Percentiles rank a stretch among this genome's conserved stretches.
phyloP scores from a whole-genome alignment of 2,329 filamentous ascomycete genomes.

The Clarireedia hainanense region DNA sequence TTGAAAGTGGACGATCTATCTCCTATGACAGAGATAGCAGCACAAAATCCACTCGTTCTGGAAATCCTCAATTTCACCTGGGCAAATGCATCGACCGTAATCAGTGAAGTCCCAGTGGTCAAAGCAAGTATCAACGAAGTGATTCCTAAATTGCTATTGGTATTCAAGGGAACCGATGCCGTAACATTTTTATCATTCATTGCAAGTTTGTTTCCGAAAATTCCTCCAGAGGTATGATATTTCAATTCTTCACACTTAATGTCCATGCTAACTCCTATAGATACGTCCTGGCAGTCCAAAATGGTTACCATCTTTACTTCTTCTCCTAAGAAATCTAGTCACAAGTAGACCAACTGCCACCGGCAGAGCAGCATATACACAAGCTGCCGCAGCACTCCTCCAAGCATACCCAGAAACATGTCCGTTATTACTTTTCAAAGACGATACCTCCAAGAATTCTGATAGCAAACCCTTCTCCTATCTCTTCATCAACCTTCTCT shows the following conservation, averaged over 20 bases:
- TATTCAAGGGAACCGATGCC: conserved; percentile 51
- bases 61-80: conserved; percentile 50
- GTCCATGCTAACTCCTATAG: conserved; percentile 29
- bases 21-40: conserved; percentile 49
- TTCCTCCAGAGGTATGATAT: conserved; percentile 39
- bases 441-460: conserved; percentile 22
- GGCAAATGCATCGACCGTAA: conserved; percentile 39
- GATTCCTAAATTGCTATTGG: conserved; percentile 41
- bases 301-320: conserved; percentile 44
- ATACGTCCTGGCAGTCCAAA: conserved; percentile 40
- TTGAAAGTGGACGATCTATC: conserved; percentile 43
- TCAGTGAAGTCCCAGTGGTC: conserved; percentile 24
- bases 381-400: conserved; percentile 49
- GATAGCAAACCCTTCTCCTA: conserved; percentile 50
- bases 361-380: conserved; percentile 51
- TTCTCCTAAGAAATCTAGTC: conserved; percentile 46
- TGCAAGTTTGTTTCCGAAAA: conserved; percentile 42
- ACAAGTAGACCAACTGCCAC: conserved; percentile 45
- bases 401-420: conserved; percentile 43
- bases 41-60: conserved; percentile 44
- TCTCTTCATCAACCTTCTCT: conserved; percentile 54
- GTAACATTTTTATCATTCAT: conserved; percentile 52
- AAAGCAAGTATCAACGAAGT: conserved; percentile 39
- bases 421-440: conserved; percentile 45
- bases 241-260: background rate